Conservation (phyloP, 345 rosid genomes). For the Litchi chinensis region DNA sequence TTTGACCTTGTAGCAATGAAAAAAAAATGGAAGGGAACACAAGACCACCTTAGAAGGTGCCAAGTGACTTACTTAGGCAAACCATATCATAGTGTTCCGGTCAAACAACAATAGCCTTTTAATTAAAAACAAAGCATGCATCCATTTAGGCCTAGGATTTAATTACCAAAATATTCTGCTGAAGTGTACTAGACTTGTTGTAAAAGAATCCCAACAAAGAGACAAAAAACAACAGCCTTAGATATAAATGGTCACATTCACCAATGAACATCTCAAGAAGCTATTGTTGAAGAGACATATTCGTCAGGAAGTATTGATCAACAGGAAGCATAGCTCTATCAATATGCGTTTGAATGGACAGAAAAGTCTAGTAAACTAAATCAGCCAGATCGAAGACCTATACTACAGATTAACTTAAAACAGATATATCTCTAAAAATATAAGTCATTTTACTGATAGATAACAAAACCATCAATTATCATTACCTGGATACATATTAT, state of each 20-base stretch:
- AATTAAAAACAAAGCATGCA: not conserved
- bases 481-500: slow-evolving; percentile 98
- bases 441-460: not conserved
- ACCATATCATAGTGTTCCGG: not conserved
- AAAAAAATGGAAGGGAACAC: not conserved
- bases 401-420: not conserved
- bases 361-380: not conserved
- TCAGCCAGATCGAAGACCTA: not conserved
- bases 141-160: not conserved
- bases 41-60: not conserved
- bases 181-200: not conserved
- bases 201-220: not conserved
- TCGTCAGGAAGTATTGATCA: not conserved
- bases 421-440: not conserved
- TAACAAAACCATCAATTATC: slow-evolving; percentile 15
- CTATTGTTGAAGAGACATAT: not conserved
- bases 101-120: not conserved
- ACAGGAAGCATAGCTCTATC: not conserved
- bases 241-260: not conserved
- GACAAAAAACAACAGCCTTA: not conserved
- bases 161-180: not conserved
- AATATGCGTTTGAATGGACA: not conserved
- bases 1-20: not conserved
- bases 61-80: slow-evolving; percentile 10
- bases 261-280: not conserved